phyloP scores from a whole-genome alignment of 805 yeast genomes.

The Candida stauntonica region DNA sequence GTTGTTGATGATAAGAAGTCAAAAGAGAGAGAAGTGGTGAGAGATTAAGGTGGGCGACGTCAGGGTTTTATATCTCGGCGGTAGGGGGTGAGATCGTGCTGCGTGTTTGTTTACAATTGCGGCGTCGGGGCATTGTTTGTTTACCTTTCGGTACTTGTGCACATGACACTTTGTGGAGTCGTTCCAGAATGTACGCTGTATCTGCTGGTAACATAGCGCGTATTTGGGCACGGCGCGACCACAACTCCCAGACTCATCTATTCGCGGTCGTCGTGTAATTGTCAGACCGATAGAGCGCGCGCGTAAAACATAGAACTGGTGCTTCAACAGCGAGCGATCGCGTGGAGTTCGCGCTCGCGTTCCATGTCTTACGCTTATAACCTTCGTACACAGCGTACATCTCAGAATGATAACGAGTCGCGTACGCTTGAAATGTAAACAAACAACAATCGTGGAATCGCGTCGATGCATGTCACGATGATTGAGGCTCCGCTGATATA shows the following conservation, averaged over 20 bases:
- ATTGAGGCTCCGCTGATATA: neutral
- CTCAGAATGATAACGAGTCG: neutral
- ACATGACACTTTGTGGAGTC: neutral
- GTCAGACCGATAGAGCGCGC: too few relatives aligned
- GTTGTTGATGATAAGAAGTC: conserved; percentile 19
- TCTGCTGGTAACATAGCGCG: neutral
- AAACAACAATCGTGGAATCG: neutral
- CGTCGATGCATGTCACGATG: neutral
- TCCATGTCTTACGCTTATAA: neutral
- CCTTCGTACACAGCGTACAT: neutral
- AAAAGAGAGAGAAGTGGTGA: too few relatives aligned
- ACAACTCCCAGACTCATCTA: too few relatives aligned
- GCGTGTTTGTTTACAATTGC: neutral
- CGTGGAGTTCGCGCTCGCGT: too few relatives aligned
- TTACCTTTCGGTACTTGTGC: neutral
- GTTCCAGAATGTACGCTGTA: neutral
- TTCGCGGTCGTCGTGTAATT: too few relatives aligned
- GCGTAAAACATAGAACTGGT: too few relatives aligned
- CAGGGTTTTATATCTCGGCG: neutral
- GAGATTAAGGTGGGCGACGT: neutral
- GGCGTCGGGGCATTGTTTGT: neutral
- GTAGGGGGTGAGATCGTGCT: neutral
- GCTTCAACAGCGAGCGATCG: too few relatives aligned
- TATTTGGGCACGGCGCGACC: neutral
- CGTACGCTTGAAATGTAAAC: neutral